Evolutionary conservation across 805 yeast genomes (phyloP).

Genomic region (Kluyveromyces siamensis): DNA sequence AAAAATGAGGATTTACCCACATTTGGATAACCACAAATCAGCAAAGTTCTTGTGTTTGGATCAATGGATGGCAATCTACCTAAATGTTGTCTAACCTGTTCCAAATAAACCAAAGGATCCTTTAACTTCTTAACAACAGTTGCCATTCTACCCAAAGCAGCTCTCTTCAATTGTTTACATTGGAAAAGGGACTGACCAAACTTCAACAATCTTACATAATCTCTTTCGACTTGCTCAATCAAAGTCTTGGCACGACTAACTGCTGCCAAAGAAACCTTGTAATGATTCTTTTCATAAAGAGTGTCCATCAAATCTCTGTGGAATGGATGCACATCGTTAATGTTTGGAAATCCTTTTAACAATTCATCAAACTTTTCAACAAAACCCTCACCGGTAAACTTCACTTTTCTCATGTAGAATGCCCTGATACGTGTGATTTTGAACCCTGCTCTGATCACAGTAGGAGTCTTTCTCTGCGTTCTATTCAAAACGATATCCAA

Average conservation of each 20-base stretch:
- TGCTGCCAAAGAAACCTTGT: constrained; percentile 92
- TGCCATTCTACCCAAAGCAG: constrained; percentile 99
- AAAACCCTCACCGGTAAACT: constrained; percentile 93
- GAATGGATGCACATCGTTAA: constrained; percentile 96
- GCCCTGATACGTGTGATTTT: constrained; percentile 93
- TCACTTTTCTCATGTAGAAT: constrained; percentile 96
- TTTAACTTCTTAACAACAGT: constrained; percentile 91
- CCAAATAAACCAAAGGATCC: constrained; percentile 87
- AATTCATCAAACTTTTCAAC: constrained; percentile 84
- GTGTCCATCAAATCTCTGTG: constrained; percentile 98
- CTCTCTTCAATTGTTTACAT: constrained; percentile 97
- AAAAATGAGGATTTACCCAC: constrained; percentile 97
- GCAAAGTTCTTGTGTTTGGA: constrained; percentile 95
- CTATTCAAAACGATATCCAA: constrained; percentile 94
- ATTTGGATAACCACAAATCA: constrained; percentile 98
- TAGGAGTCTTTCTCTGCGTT: constrained; percentile 98
- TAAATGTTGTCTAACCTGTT: constrained; percentile 98
- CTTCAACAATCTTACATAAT: constrained; percentile 85
- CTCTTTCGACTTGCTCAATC: constrained; percentile 93
- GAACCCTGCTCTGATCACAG: constrained; percentile 96
- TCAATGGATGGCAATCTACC: constrained; percentile 97
- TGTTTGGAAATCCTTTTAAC: constrained; percentile 85
- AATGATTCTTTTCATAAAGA: constrained; percentile 94
- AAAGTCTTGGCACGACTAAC: constrained; percentile 87
- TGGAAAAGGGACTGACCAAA: constrained; percentile 97